A percentile compares a stretch with the other conserved stretches of the same genome.
These are phyloP conservation scores for Fraxinus cuspidata DNA, from an alignment of 257 asterid genomes.

Conservation along the genomic window DNA sequence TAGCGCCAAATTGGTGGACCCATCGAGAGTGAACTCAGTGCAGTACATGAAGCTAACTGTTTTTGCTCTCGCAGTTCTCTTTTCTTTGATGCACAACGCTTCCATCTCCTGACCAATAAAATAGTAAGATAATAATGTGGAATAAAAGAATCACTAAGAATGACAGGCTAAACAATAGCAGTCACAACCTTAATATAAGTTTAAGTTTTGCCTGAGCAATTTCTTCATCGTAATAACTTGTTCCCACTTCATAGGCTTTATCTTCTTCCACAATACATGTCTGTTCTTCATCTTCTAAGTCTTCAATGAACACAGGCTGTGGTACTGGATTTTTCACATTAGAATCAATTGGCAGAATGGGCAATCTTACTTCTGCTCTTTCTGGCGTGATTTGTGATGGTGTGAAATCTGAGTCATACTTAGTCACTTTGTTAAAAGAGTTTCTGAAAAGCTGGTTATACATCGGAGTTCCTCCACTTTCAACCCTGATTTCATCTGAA, in stretches of 20 bases:
- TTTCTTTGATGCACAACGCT: conserved; percentile 63
- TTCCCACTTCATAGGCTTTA: conserved; percentile 43
- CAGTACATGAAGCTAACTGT: conserved; percentile 67
- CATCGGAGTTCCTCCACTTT: conserved; percentile 40
- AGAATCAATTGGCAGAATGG: conserved; percentile 40
- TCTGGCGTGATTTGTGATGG: conserved; percentile 35
- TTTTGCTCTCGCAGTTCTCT: conserved; percentile 73
- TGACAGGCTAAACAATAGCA: conserved; percentile 11
- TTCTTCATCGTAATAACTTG: conserved; percentile 58
- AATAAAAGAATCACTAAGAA: conserved; percentile 24
- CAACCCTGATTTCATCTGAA: conserved; percentile 37
- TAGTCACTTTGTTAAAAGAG: conserved; percentile 47
- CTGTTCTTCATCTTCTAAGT: conserved; percentile 48
- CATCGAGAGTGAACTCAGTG: conserved; percentile 61
- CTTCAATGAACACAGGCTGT: conserved; percentile 38
- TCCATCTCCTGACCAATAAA: conserved; percentile 71
- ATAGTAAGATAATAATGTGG: conserved; percentile 25
- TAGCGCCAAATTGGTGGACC: conserved; percentile 77
- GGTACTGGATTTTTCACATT: conserved; percentile 37
- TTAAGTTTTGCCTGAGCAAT: conserved; percentile 79
- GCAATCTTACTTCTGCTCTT: conserved; percentile 36
- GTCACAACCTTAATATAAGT: conserved; percentile 72
- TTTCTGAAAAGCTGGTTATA: conserved; percentile 44
- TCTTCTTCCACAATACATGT: conserved; percentile 44
- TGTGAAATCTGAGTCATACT: conserved; percentile 37